Percentiles rank a stretch among this genome's conserved stretches.
Conservation (phyloP, 1,284 basidiomycete species). For the Ustilago crameri region DNA sequence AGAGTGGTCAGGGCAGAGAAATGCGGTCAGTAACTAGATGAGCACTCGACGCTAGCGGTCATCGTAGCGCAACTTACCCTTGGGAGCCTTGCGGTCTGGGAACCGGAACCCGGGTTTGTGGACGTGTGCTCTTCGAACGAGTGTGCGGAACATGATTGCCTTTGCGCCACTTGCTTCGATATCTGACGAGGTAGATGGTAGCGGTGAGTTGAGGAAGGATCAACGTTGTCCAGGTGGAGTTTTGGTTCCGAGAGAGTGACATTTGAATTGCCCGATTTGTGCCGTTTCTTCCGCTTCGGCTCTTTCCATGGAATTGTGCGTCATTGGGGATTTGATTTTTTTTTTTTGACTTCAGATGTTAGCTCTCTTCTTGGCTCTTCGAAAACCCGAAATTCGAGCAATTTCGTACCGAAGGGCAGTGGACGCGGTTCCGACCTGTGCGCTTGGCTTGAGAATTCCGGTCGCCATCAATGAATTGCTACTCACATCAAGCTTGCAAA, state of each 20-base stretch:
- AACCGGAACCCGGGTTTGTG: slow-evolving; percentile 60
- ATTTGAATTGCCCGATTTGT: background rate
- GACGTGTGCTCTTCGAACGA: slow-evolving; percentile 49
- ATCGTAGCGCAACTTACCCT: slow-evolving; percentile 28
- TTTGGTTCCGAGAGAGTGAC: background rate
- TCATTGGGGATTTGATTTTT: too few species aligned
- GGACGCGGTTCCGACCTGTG: background rate
- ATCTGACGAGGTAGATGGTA: background rate
- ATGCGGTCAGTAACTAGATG: too few species aligned
- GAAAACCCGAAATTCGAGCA: background rate
- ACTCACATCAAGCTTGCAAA: too few species aligned
- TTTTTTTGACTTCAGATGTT: background rate
- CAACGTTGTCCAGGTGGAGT: background rate
- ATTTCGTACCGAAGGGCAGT: background rate
- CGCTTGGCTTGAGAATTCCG: background rate
- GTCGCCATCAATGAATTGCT: slow-evolving; percentile 1
- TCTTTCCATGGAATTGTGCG: background rate
- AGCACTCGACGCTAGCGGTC: too few species aligned
- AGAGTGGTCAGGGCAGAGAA: too few species aligned
- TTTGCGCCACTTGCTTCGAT: background rate
- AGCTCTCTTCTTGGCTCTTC: too few species aligned
- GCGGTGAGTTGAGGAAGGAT: background rate
- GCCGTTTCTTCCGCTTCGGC: background rate
- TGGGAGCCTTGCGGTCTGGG: slow-evolving; percentile 57
- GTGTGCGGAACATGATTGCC: slow-evolving; percentile 51